Percentiles rank a stretch among this genome's conserved stretches.
These are phyloP conservation scores for Babesia divergens DNA, from an alignment of 169 alveolate genomes.

Conservation along the genomic window DNA sequence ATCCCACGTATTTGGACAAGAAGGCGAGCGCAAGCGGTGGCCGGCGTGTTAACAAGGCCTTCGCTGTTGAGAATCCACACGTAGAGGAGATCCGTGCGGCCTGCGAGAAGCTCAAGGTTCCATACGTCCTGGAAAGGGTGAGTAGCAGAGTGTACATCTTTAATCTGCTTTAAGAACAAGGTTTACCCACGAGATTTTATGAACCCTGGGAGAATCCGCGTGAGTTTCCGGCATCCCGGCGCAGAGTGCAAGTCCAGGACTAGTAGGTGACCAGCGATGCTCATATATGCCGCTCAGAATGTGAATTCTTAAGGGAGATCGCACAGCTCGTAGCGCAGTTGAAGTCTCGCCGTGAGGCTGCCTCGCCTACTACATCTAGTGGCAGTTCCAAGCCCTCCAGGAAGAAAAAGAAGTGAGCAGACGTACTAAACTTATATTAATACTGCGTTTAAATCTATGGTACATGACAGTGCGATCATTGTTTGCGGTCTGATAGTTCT, in stretches of 20 bases:
- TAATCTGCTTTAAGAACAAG: constrained; percentile 32
- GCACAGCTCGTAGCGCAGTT: constrained; percentile 49
- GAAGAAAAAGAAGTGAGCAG: constrained; percentile 11
- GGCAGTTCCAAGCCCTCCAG: constrained; percentile 19
- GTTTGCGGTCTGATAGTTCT: neutral
- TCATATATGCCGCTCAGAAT: constrained; percentile 4
- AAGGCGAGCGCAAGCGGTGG: constrained; percentile 70
- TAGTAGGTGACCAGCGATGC: neutral
- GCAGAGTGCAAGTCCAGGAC: constrained; percentile 35
- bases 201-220: constrained; percentile 72
- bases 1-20: constrained; percentile 74
- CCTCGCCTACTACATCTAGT: constrained; percentile 1
- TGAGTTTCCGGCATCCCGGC: constrained; percentile 37
- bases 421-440: neutral
- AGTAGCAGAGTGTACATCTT: neutral
- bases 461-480: no score
- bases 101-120: constrained; percentile 67
- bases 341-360: constrained; percentile 40
- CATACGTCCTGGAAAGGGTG: constrained; percentile 63
- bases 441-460: neutral
- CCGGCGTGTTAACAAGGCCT: constrained; percentile 58
- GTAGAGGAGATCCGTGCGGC: constrained; percentile 72
- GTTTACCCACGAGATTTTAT: constrained; percentile 71
- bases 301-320: constrained; percentile 27
- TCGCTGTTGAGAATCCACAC: constrained; percentile 70